Evolutionary conservation across 129 eudicot species (phyloP), one percentile per base, ranked within the genome.

Genomic region (Artemisia argyi): DNA sequence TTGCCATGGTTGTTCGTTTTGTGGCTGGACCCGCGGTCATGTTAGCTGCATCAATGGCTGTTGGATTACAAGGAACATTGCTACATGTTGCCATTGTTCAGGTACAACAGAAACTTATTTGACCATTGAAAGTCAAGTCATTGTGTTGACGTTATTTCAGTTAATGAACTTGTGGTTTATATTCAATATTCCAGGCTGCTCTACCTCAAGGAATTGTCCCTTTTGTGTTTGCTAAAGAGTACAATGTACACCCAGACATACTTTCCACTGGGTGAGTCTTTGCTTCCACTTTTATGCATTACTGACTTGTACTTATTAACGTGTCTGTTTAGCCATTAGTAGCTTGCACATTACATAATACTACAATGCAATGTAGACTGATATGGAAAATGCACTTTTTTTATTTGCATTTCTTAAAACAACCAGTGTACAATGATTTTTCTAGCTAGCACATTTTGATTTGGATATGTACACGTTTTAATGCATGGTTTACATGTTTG

Each of bases 201-300:
- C 88, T 92, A 5, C 98, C 98, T 24, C 96, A 92, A 79, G 98
- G 96, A 80, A 89, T 92, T 71, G 98, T 92, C 42, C 98, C 96
- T 0, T 92, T 92, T 66, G 98, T 92, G 76, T 92, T 92, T 78
- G 98, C 98, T 14, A 92, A 92, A 76, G 98, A 92, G 64, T 92
- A 89, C 82, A 87, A 85, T 76, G 95, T 92, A 24, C 96, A 92
- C 77, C 88, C 98, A 11, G 81, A 85, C 35, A 92, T 92, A 63
- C 89, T 92, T 19, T 89, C 96, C 92, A 92, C 98, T 2, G 96
- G 88, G 98, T 92, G 46, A 81, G 90, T 64, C 6, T 28, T 63
- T 39, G 20, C 18, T 59, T n/a, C 4, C 11, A 1, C 22, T 52
- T 61, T 16, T 15, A n/a, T 61, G 24, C 57, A 7, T 39, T 46